Evolutionary conservation across 1,284 basidiomycete species (phyloP), one percentile per base, ranked within the genome.

Genomic region (Leccinum glutinopallens): DNA sequence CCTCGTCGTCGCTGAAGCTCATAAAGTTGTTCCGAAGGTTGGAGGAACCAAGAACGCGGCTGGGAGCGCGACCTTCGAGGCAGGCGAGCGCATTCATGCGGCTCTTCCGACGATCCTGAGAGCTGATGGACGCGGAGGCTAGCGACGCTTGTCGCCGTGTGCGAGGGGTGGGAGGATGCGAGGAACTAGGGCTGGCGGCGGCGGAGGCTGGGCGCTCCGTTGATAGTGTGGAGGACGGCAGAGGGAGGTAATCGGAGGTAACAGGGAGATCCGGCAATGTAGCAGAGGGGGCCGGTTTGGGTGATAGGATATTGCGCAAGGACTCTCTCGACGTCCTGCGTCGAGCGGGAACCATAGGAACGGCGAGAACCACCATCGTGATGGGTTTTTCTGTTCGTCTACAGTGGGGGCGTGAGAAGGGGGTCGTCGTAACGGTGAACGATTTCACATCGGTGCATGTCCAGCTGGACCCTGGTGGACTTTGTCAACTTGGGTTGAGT

Each of bases 1-100:
- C 84, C 46, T 87, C 86, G 68, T 87, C 86, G 64, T 88, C 87
- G 65, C 79, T 83, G 80, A 88, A 82, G 77, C 79, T 85, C 84
- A 89, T 89, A 69, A 89, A 89, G 73, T 87, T 86, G 33, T 78
- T 76, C 32, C 66, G 73, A 68, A 60, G 77, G 64, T 58, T 64
- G 63, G 65, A 65, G 46, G 60, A 29, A 51, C 60, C 68, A 60
- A 60, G 57, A 12, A 63, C 58, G 33, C 70, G 69, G 37, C 67
- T 58, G 7, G 61, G 65, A 2, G 62, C 66, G 49, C 69, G 85
- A 9, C 88, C 88, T 68, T 90, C 88, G 32, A 90, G 81, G 46
- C 83, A 80, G 0, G 87, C 88, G 9, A 90, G 82, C 0, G 88
- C 88, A 43, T 85, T 83, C 63, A 76, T 78, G 2, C 80, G 79